These are phyloP conservation scores for Ogataea sp. DNA, from an alignment of 805 yeast species.

Conservation along the genomic window DNA sequence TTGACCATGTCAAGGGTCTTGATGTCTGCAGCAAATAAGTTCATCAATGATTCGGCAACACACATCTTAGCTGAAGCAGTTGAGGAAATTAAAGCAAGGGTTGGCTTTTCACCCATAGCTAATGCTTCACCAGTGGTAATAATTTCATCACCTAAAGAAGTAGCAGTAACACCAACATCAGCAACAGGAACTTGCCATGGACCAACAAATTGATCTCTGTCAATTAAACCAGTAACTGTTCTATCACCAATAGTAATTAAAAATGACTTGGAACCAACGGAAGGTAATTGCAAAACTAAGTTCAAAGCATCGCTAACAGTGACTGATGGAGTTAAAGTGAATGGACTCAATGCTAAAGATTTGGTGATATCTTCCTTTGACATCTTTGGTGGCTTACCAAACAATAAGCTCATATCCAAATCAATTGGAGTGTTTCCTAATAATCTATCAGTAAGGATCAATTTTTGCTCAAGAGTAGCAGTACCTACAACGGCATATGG, in stretches of 20 bases:
- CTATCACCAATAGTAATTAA: constrained; percentile 98
- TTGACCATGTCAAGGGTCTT: constrained; percentile 66
- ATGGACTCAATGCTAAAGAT: constrained; percentile 40
- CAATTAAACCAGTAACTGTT: constrained; percentile 93
- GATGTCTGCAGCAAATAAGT: constrained; percentile 84
- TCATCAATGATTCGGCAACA: constrained; percentile 89
- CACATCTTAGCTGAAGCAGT: constrained; percentile 91
- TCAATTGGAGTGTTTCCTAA: constrained; percentile 86
- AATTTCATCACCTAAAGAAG: constrained; percentile 72
- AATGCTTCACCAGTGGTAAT: constrained; percentile 89
- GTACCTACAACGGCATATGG: constrained; percentile 93
- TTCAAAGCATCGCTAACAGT: constrained; percentile 56
- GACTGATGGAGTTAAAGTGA: constrained; percentile 22
- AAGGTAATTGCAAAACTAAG: constrained; percentile 81
- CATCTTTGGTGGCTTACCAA: constrained; percentile 97
- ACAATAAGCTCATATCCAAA: constrained; percentile 87
- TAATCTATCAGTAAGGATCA: constrained; percentile 72
- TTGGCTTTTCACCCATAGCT: constrained; percentile 96
- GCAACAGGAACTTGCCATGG: constrained; percentile 99
- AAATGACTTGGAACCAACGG: constrained; percentile 93
- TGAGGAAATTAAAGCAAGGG: constrained; percentile 79
- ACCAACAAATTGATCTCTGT: constrained; percentile 97
- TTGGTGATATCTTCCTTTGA: constrained; percentile 63
- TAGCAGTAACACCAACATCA: constrained; percentile 93
- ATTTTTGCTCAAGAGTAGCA: constrained; percentile 81